Conservation (phyloP, 768 basidiomycete genomes). For the Astraeus odoratus region DNA sequence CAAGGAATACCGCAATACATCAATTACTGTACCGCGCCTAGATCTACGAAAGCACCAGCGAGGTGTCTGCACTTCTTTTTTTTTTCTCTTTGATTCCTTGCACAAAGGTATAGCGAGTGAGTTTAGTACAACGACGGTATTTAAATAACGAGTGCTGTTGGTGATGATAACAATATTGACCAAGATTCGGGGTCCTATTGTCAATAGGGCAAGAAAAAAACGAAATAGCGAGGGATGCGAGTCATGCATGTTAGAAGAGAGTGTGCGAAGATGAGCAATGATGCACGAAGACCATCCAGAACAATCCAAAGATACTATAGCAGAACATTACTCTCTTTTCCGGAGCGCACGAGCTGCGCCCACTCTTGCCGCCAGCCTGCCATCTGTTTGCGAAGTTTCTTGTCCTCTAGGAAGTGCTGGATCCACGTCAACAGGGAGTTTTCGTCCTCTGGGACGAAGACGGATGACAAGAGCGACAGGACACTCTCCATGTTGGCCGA, state of each 20-base stretch:
- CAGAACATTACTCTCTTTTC: slow-evolving; percentile 55
- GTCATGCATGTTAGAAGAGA: slow-evolving; percentile 1
- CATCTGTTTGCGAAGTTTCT: slow-evolving; percentile 68
- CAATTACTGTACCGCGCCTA: no score
- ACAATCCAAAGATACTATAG: slow-evolving; percentile 32
- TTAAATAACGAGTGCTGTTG: no score
- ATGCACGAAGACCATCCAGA: neutral
- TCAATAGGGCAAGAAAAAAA: no score
- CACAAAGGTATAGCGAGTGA: no score
- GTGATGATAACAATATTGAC: no score
- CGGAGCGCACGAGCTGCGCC: slow-evolving; percentile 58
- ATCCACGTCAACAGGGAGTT: slow-evolving; percentile 81
- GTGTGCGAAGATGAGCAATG: slow-evolving; percentile 1
- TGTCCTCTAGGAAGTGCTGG: slow-evolving; percentile 46
- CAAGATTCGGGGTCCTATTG: no score
- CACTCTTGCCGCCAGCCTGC: slow-evolving; percentile 74
- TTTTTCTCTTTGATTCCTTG: no score
- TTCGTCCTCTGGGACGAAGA: slow-evolving; percentile 91
- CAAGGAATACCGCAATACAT: no score
- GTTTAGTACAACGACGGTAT: no score
- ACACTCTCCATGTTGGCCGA: slow-evolving; percentile 88
- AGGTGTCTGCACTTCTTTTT: no score
- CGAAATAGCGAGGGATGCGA: neutral
- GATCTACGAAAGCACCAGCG: no score
- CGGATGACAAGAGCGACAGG: slow-evolving; percentile 84